phyloP scores from a whole-genome alignment of 1,139 yeast species.

The Kurtzmaniella natalensis region DNA sequence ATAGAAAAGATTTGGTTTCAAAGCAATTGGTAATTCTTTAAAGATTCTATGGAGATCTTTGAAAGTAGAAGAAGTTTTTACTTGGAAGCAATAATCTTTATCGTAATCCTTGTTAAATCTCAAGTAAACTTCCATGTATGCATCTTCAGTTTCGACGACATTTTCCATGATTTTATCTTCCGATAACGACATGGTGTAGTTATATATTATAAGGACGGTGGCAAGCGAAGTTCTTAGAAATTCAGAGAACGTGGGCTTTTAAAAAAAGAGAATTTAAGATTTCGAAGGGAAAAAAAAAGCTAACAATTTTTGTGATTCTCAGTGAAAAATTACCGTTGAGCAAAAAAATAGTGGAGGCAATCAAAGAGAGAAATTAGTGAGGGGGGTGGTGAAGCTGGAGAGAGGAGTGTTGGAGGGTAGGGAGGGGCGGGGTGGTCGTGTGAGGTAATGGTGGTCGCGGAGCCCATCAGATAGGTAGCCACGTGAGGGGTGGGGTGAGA shows the following conservation, averaged over 20 bases:
- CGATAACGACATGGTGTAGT: constrained; percentile 8
- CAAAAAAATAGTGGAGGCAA: no score
- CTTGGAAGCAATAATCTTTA: constrained; percentile 85
- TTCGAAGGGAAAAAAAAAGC: no score
- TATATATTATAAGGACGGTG: not conserved
- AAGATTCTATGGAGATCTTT: constrained; percentile 60
- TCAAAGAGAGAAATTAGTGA: no score
- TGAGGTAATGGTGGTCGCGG: not conserved
- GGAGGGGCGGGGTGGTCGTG: constrained; percentile 1
- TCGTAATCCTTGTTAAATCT: constrained; percentile 83
- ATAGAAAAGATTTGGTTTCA: constrained; percentile 78
- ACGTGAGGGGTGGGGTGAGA: not conserved
- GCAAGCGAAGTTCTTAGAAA: not conserved
- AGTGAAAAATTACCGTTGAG: no score
- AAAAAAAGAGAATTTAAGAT: no score
- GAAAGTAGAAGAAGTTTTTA: constrained; percentile 55
- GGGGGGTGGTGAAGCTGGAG: no score
- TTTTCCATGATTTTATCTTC: constrained; percentile 15
- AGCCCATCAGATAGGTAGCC: not conserved
- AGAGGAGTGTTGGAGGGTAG: not conserved
- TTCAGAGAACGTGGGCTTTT: constrained; percentile 3
- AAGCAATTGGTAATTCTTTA: constrained; percentile 61
- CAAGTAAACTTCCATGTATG: constrained; percentile 61
- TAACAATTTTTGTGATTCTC: no score
- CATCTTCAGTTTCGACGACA: constrained; percentile 16